Percentiles rank a stretch among this genome's conserved stretches.
Conservation (phyloP, 192 early-diverging fungal genomes). For the Entomortierella lignicola region DNA sequence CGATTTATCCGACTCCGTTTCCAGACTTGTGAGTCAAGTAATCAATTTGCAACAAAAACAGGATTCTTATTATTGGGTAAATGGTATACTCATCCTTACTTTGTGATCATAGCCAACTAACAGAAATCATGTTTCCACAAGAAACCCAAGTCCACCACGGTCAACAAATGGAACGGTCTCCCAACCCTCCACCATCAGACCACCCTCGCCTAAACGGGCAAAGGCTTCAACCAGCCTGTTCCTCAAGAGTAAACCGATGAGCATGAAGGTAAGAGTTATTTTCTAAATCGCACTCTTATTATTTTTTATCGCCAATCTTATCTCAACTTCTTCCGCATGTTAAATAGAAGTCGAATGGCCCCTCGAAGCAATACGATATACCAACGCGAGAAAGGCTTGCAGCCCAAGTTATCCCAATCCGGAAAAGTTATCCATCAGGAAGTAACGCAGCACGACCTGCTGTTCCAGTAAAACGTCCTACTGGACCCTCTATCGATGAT, state of each 20-base stretch:
- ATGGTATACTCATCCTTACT: no score
- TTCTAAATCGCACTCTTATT: not conserved
- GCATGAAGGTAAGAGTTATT: slow-evolving; percentile 10
- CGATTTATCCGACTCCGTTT: not conserved
- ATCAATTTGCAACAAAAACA: no score
- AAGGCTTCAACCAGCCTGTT: slow-evolving; percentile 29
- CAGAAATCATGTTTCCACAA: not conserved
- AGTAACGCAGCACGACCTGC: not conserved
- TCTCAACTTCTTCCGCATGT: not conserved
- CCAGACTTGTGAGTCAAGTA: not conserved
- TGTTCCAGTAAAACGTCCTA: not conserved
- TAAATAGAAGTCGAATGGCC: not conserved
- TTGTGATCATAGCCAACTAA: no score
- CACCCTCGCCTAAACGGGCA: slow-evolving; percentile 25
- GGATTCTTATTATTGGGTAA: no score
- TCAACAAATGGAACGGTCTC: not conserved
- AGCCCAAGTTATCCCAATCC: slow-evolving; percentile 28
- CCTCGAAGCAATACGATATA: slow-evolving; percentile 11
- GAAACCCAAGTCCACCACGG: not conserved
- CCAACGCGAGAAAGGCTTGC: slow-evolving; percentile 38
- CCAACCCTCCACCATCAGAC: not conserved
- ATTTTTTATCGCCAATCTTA: not conserved
- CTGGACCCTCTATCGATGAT: slow-evolving; percentile 31
- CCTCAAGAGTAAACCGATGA: slow-evolving; percentile 38
- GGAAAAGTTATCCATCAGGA: slow-evolving; percentile 31